Evolutionary conservation across 345 rosid species (phyloP), one percentile per base, ranked within the genome.

Genomic region (Lagerstroemia speciosa): DNA sequence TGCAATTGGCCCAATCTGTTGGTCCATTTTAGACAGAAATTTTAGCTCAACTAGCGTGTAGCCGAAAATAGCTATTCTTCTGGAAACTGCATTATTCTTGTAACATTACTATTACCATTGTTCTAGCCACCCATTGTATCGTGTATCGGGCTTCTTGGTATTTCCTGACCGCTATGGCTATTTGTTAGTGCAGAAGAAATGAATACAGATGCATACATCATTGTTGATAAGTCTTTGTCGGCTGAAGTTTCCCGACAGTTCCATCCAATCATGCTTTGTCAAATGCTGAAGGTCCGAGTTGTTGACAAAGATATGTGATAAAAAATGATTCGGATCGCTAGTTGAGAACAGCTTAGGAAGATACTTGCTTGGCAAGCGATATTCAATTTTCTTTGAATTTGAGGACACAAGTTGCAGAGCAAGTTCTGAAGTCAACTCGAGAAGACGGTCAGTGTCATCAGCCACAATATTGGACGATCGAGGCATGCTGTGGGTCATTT

Each of bases 1-100:
- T 94, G 73, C 84, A 87, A 80, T 69, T 91, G 82, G 98, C 99
- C 70, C 87, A 77, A 53, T 74, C 69, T 62, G 87, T 94, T 72
- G 89, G 99, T 76, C 98, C 99, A n/a, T 94, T 91, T 81, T 91
- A 78, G 78, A 30, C 29, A 30, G 34, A 20, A 33, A 27, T 58
- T 19, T 14, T 48, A 34, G 46, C 55, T 55, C 29, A 38, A 40
- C 38, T 36, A 69, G 65, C 55, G n/a, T n/a, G n/a, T n/a, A n/a
- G n/a, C 26, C 32, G 0, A 46, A 37, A 8, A 57, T 67, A 33
- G 9, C 61, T 26, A 55, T 55, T 26, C 61, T 55, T 55, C 61
- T 26, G 14, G 26, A 55, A 22, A 24, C 31, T 17, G n/a, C 24
- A 48, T 5, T 48, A 20, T 48, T 19, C 7, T 19, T 48, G 31